These are phyloP conservation scores for Luffa acutangula DNA, from an alignment of 306 rosid genomes.

Conservation along the genomic window DNA sequence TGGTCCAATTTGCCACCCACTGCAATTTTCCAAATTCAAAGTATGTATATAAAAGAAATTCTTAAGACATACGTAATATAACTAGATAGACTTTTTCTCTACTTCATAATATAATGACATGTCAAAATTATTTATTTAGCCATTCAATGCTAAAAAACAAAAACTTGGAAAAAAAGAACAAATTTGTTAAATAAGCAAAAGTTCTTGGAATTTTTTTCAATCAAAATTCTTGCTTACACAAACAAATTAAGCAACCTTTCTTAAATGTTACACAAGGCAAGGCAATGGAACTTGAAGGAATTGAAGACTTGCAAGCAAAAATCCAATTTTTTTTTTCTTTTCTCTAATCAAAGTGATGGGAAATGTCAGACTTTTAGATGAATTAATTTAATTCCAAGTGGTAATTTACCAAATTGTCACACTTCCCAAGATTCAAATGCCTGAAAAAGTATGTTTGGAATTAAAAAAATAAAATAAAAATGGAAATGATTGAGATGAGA, in stretches of 20 bases:
- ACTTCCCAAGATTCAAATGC: not conserved
- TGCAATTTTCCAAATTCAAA: too few relatives aligned
- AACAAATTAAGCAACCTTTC: not conserved
- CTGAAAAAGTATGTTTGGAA: not conserved
- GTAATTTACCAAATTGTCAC: not conserved
- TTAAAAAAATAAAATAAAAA: not conserved
- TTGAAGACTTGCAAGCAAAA: not conserved
- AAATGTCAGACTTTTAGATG: not conserved
- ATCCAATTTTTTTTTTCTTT: not conserved
- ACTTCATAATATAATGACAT: not conserved
- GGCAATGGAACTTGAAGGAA: not conserved
- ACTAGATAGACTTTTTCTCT: not conserved
- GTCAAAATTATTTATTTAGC: not conserved
- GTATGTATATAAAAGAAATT: not conserved
- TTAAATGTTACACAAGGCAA: not conserved
- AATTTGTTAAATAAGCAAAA: not conserved
- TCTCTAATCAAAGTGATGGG: not conserved
- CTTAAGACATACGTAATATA: not conserved
- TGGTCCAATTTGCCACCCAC: too few relatives aligned
- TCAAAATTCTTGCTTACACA: not conserved
- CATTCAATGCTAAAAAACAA: not conserved
- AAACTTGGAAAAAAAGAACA: not conserved
- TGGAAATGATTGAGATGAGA: not conserved
- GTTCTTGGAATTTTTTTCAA: not conserved
- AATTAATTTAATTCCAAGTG: not conserved